A percentile compares a stretch with the other conserved stretches of the same genome.
phyloP scores from a whole-genome alignment of 2,329 filamentous ascomycete species.

The Sporothrix inflata region DNA sequence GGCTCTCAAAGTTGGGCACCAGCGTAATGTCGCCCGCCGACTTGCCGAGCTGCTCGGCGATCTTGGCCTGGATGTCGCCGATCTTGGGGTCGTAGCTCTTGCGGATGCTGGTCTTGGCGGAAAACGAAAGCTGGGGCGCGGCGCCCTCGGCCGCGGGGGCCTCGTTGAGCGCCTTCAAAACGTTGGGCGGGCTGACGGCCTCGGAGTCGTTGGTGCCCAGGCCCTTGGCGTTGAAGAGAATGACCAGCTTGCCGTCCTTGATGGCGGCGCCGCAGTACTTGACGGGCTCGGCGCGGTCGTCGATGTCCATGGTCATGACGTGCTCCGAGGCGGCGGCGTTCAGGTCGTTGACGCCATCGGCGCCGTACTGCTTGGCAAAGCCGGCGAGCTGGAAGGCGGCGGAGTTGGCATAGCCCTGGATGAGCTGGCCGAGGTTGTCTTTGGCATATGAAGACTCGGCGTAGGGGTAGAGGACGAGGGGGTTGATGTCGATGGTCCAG shows the following conservation, averaged over 20 bases:
- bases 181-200: constrained; percentile 43
- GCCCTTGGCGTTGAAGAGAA: constrained; percentile 50
- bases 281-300: constrained; percentile 43
- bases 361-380: constrained; percentile 37
- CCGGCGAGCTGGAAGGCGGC: constrained; percentile 26
- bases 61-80: constrained; percentile 44
- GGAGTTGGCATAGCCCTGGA: constrained; percentile 44
- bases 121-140: constrained; percentile 45
- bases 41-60: constrained; percentile 43
- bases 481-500: constrained; percentile 56
- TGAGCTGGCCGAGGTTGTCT: constrained; percentile 49
- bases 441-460: constrained; percentile 46
- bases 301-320: constrained; percentile 51
- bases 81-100: constrained; percentile 50
- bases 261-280: constrained; percentile 50
- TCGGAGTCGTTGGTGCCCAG: constrained; percentile 53
- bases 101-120: constrained; percentile 49
- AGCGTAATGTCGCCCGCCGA: constrained; percentile 46
- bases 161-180: constrained; percentile 51
- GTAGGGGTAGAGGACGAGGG: constrained; percentile 53
- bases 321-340: constrained; percentile 52
- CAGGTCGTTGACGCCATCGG: constrained; percentile 45
- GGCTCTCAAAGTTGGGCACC: constrained; percentile 52
- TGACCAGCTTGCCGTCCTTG: constrained; percentile 49
- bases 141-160: constrained; percentile 41